Evolutionary conservation across 257 asterid species (phyloP).

Genomic region (Petunia secreta): DNA sequence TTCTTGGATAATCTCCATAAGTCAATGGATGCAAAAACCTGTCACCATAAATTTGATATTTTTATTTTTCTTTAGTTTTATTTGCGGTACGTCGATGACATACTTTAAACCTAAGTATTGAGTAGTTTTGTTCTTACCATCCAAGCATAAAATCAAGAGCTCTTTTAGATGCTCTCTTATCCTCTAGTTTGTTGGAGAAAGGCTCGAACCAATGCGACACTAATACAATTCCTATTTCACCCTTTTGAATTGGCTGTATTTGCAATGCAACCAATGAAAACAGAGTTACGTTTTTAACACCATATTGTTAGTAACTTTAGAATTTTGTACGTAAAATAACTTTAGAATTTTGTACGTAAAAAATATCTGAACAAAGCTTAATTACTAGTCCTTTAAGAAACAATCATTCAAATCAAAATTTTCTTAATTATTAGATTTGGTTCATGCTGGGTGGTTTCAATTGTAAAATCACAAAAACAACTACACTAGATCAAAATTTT

Average conservation of each 20-base stretch:
- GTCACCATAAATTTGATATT: slow-evolving; percentile 3
- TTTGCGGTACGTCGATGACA: not conserved
- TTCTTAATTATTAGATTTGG: too few species aligned
- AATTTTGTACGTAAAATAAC: too few species aligned
- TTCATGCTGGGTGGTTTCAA: too few species aligned
- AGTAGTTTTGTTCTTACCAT: slow-evolving; percentile 42
- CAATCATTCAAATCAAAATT: too few species aligned
- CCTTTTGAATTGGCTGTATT: slow-evolving; percentile 54
- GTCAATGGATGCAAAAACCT: slow-evolving; percentile 56
- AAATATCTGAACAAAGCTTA: too few species aligned
- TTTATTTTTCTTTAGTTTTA: too few species aligned
- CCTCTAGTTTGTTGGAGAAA: slow-evolving; percentile 36
- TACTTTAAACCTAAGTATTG: not conserved
- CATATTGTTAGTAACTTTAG: too few species aligned
- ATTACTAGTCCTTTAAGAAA: too few species aligned
- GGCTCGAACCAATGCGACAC: slow-evolving; percentile 52
- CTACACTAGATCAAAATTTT: too few species aligned
- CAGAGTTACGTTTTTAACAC: too few species aligned
- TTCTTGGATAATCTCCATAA: slow-evolving; percentile 56
- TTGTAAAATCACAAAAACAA: too few species aligned
- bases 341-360: too few species aligned
- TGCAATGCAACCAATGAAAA: not conserved
- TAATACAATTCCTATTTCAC: slow-evolving; percentile 56
- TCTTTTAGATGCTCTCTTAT: slow-evolving; percentile 51
- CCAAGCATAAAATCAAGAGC: slow-evolving; percentile 65